Evolutionary conservation across 2,329 filamentous ascomycete genomes (phyloP).

Genomic region (Colletotrichum sidae): DNA sequence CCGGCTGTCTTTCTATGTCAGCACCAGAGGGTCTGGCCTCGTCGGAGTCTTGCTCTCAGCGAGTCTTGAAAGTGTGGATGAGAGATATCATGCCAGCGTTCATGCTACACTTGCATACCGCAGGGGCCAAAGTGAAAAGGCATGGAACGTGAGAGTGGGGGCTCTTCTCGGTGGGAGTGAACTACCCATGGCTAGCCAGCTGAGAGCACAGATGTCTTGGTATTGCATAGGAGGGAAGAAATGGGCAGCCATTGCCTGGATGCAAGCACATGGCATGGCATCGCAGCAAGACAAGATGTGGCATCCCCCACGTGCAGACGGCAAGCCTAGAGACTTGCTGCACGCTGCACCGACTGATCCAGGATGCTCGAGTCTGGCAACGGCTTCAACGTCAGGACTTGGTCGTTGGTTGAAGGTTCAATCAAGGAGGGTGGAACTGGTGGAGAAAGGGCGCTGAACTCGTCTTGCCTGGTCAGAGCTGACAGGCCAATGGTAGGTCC

Average conservation of each 20-base stretch:
- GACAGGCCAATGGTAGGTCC: not conserved
- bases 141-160: constrained; percentile 9
- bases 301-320: constrained; percentile 19
- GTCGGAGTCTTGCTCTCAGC: not conserved
- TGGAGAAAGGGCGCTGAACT: not conserved
- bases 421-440: not conserved
- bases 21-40: not conserved
- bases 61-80: too few species aligned
- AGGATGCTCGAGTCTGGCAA: constrained; percentile 10
- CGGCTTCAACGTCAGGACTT: not conserved
- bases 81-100: too few species aligned
- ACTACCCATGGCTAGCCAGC: not conserved
- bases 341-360: not conserved
- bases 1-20: not conserved
- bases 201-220: constrained; percentile 9
- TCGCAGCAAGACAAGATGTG: constrained; percentile 1
- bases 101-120: not conserved
- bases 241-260: constrained; percentile 8
- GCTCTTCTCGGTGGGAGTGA: constrained; percentile 15
- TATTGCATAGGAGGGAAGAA: constrained; percentile 1
- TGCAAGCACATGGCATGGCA: not conserved
- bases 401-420: not conserved
- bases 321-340: constrained; percentile 2
- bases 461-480: not conserved
- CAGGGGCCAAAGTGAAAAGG: not conserved